Base-by-base conservation (phyloP, 306 rosid genomes). In the Sicyos baderoa region DNA sequence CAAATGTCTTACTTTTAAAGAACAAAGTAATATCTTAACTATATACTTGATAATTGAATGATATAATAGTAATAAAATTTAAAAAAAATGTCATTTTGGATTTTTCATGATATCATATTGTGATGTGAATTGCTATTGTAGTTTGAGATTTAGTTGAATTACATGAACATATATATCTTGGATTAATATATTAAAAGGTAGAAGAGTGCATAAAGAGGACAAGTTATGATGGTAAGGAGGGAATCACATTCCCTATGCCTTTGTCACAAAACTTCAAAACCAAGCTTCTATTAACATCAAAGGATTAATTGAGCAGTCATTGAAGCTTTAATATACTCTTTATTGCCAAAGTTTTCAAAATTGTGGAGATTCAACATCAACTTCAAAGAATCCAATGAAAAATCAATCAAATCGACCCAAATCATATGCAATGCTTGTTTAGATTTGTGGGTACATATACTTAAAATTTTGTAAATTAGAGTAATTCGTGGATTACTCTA, bases 201-300 rank as follows among this genome's bases (percentile, higher is more conserved):
- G 51, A 40, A 40, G n/a, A 18, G 0, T 61, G 15, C 15, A 61
- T 17, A 61, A 61, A 40, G 50, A 61, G 27, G 47, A 29, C 0
- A 25, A 9, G 2, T 16, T 60, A 16, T 61, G 67, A 40, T 9
- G 48, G 49, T 32, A 35, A 35, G 17, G 35, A 63, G n/a, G 29
- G 70, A 64, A 64, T 64, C 70, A 45, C 32, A 65, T 65, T 65
- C 70, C 50, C 68, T 42, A 1, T 44, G 54, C 55, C 22, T 66
- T 66, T 66, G 71, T 47, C 13, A 37, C 40, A 47, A 22, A 27
- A 9, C 72, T 67, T 67, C 55, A 67, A 67, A 48, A 9, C 16
- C 55, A 67, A 67, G 72, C 25, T 67, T 67, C 9, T 48, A 16
- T 1, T 5, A 11, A 5, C 29, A 18, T 63, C 69, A 63, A 62